Evolutionary conservation across 1,139 yeast species (phyloP).

Genomic region (Taiozyma sp.): DNA sequence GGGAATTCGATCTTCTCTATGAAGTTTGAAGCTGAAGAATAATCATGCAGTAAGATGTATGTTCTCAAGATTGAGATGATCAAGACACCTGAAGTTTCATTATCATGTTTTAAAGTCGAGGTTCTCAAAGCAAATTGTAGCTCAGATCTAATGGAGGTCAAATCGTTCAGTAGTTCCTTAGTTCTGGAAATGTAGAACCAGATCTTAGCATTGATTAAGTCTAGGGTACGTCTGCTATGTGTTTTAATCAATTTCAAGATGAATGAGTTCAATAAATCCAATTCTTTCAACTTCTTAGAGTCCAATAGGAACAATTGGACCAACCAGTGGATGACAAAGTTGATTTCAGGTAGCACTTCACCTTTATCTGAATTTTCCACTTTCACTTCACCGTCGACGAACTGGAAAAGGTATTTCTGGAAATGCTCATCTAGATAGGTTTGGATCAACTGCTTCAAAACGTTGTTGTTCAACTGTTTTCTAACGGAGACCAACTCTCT

Average conservation of each 20-base stretch:
- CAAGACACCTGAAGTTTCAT: slow-evolving; percentile 84
- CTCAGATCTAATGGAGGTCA: slow-evolving; percentile 61
- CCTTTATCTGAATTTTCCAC: slow-evolving; percentile 29
- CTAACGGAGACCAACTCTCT: slow-evolving; percentile 80
- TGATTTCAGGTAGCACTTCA: slow-evolving; percentile 68
- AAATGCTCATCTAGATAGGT: slow-evolving; percentile 48
- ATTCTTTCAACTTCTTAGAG: slow-evolving; percentile 41
- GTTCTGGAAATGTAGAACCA: slow-evolving; percentile 92
- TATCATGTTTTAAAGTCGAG: slow-evolving; percentile 88
- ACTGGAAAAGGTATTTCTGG: slow-evolving; percentile 40
- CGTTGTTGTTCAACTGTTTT: slow-evolving; percentile 50
- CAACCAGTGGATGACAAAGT: slow-evolving; percentile 73
- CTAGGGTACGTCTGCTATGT: slow-evolving; percentile 80
- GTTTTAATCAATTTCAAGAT: slow-evolving; percentile 54
- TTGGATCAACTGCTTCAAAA: slow-evolving; percentile 50
- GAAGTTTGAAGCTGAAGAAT: slow-evolving; percentile 83
- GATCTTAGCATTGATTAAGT: slow-evolving; percentile 80
- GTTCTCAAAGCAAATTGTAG: slow-evolving; percentile 77
- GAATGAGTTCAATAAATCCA: slow-evolving; percentile 46
- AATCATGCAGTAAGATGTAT: slow-evolving; percentile 74
- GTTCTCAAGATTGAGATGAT: slow-evolving; percentile 81
- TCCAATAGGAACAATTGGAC: slow-evolving; percentile 77
- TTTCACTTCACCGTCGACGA: slow-evolving; percentile 30
- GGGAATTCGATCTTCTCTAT: slow-evolving; percentile 91
- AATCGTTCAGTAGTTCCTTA: slow-evolving; percentile 61